Evolutionary conservation across 2,329 filamentous ascomycete genomes (phyloP).

Genomic region (Fusarium agapanthi): DNA sequence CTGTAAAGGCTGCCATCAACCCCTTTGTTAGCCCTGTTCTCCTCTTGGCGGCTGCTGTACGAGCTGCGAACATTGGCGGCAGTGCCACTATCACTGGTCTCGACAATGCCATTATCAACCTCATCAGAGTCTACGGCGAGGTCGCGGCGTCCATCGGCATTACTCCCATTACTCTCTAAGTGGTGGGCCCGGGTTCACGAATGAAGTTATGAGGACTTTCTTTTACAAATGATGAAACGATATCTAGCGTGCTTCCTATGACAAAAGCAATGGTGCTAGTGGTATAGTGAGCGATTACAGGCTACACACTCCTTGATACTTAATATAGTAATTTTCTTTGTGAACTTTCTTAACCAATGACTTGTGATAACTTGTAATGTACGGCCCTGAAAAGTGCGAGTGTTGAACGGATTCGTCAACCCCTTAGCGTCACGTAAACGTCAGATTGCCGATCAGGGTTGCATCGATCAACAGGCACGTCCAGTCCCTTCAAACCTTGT

Average conservation of each 20-base stretch:
- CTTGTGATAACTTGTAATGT: not conserved
- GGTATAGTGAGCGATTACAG: not conserved
- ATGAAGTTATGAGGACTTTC: not conserved
- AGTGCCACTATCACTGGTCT: not conserved
- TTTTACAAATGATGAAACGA: not conserved
- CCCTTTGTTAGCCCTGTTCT: constrained; percentile 10
- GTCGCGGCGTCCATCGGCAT: not conserved
- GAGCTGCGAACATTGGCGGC: not conserved
- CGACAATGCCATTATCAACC: not conserved
- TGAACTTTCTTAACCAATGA: not conserved
- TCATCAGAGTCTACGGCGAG: not conserved
- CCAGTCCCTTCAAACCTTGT: not conserved
- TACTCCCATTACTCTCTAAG: accelerated
- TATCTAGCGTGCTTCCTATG: not conserved
- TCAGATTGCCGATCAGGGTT: not conserved
- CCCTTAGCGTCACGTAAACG: not conserved
- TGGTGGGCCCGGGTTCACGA: not conserved
- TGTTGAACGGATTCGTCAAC: not conserved
- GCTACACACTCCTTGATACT: constrained; percentile 6
- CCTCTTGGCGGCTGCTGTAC: not conserved
- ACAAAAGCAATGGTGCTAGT: not conserved
- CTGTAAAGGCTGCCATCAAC: not conserved
- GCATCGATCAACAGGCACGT: constrained; percentile 8
- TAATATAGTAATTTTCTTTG: not conserved
- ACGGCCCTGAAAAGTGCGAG: not conserved